Evolutionary conservation across 1,284 basidiomycete species (phyloP), one percentile per base, ranked within the genome.

Genomic region (Leccinum cinnamomeum): DNA sequence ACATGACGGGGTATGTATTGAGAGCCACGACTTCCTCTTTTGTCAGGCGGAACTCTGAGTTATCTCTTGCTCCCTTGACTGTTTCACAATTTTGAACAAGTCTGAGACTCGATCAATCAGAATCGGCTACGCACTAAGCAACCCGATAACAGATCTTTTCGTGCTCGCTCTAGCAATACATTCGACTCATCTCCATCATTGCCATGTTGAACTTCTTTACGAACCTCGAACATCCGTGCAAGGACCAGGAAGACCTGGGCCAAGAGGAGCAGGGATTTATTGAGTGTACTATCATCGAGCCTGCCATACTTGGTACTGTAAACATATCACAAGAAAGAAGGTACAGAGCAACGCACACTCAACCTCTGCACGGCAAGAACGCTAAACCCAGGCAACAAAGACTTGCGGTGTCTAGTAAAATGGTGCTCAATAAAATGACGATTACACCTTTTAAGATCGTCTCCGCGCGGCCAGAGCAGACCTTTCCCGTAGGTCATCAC

Each of bases 171-270:
- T 7, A 62, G 10, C 7, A 63, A 5, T 18, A 77, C 75, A 23
- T 80, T 75, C 0, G 82, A 80, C 39, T 35, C 33, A 86, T 84
- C 16, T 75, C 73, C 7, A 69, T 70, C 76, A 84, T 78, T 16
- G 76, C 77, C 7, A 59, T 37, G 35, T 77, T 77, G 41, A 86
- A 66, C 28, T 75, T 71, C 48, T 65, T 63, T 41, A 81, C 69
- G 10, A 79, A 68, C 48, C 63, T 70, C 7, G 72, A 77, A 51
- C 16, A 62, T 62, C 62, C 80, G 79, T 61, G 75, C 23, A 2
- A 86, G 69, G 53, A 77, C 58, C 0, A 84, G 84, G 48, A 85
- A 73, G 0, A 72, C 69, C 5, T 76, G 71, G 0, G 76, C 75
- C 25, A 86, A 71, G 16, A 84, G 60, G 62, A 80, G 72, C 2